These are phyloP conservation scores for Scheffersomyces titani DNA, from an alignment of 1,139 yeast genomes.

Conservation along the genomic window DNA sequence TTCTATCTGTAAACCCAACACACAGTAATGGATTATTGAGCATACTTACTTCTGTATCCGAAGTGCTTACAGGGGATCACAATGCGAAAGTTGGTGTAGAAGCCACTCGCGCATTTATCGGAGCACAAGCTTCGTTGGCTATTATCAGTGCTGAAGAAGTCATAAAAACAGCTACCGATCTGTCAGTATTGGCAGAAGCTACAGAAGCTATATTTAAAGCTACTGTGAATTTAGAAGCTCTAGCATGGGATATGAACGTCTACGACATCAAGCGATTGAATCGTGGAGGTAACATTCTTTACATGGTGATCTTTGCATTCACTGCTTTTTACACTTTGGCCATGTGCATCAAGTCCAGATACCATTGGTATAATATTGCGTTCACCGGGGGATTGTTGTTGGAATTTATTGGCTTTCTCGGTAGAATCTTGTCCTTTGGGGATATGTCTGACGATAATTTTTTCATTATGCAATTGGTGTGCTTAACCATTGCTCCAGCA, in stretches of 20 bases:
- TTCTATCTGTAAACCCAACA: constrained; percentile 17
- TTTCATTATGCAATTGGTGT: constrained; percentile 66
- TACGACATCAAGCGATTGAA: constrained; percentile 37
- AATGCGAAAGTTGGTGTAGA: constrained; percentile 7
- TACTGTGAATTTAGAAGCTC: constrained; percentile 24
- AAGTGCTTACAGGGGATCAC: constrained; percentile 19
- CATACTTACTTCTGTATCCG: constrained; percentile 16
- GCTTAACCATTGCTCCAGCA: constrained; percentile 82
- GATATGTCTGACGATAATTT: constrained; percentile 40
- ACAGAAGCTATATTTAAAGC: constrained; percentile 34
- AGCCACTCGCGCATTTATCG: constrained; percentile 15
- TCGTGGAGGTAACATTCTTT: constrained; percentile 33
- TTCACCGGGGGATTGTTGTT: constrained; percentile 61
- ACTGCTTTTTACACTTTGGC: constrained; percentile 22
- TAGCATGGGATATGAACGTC: constrained; percentile 22
- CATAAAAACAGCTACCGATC: constrained; percentile 42
- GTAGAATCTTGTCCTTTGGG: constrained; percentile 50
- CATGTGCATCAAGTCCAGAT: constrained; percentile 44
- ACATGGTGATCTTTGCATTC: constrained; percentile 26
- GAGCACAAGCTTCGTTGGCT: constrained; percentile 40
- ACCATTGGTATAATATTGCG: constrained; percentile 74
- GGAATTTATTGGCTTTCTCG: constrained; percentile 73
- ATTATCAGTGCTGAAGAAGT: constrained; percentile 31
- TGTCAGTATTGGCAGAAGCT: constrained; percentile 26
- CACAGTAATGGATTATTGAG: constrained; percentile 18